Conservation (phyloP, 805 yeast genomes). For the Cyberlindnera subsufficiens region DNA sequence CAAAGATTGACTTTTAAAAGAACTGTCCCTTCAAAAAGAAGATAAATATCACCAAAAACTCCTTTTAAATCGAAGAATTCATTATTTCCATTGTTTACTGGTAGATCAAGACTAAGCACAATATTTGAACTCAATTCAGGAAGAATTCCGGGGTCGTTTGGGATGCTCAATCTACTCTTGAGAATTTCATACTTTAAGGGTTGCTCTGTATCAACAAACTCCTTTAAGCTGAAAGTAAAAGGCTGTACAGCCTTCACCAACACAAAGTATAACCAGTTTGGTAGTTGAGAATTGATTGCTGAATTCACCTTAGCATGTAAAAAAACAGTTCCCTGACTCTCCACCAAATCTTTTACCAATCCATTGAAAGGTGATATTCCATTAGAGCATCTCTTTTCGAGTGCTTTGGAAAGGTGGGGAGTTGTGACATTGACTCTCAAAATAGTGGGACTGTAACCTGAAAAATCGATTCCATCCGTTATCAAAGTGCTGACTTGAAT, state of each 20-base stretch:
- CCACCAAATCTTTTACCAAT: slow-evolving; percentile 3
- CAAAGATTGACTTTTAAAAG: slow-evolving; percentile 12
- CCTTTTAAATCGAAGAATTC: slow-evolving; percentile 6
- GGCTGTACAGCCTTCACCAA: slow-evolving; percentile 12
- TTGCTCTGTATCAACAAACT: background rate
- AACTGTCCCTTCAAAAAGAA: slow-evolving; percentile 6
- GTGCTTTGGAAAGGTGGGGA: slow-evolving; percentile 6
- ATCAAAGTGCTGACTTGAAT: slow-evolving; percentile 6
- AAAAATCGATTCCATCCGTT: slow-evolving; percentile 1
- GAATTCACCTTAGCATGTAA: slow-evolving; percentile 10
- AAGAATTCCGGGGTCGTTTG: slow-evolving; percentile 4
- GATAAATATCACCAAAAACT: slow-evolving; percentile 12
- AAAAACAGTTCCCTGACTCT: slow-evolving; percentile 3
- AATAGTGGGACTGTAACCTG: background rate
- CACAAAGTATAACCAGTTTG: slow-evolving; percentile 11
- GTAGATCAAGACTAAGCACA: slow-evolving; percentile 1
- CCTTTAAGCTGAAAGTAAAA: background rate
- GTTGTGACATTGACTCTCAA: background rate
- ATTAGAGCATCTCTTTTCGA: slow-evolving; percentile 10
- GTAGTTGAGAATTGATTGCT: slow-evolving; percentile 9
- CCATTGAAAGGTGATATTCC: slow-evolving; percentile 19
- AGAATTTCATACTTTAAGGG: background rate
- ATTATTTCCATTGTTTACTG: slow-evolving; percentile 8
- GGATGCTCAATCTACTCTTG: slow-evolving; percentile 2
- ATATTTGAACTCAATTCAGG: slow-evolving; percentile 6